These are phyloP conservation scores for Moelleriella libera DNA, from an alignment of 2,329 filamentous ascomycete genomes.

Conservation along the genomic window DNA sequence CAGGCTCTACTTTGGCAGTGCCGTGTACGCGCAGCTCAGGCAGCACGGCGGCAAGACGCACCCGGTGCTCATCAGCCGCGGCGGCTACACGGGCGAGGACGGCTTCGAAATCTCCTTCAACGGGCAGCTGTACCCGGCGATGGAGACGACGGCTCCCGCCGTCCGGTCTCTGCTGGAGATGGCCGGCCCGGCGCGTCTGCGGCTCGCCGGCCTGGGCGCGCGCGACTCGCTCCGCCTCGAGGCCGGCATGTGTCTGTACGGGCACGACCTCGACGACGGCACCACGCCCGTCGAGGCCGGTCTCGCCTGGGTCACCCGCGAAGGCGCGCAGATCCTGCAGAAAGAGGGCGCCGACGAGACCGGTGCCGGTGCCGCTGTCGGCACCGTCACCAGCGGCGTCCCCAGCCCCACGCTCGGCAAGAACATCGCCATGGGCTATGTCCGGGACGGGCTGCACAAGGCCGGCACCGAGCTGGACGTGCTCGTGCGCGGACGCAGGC, in stretches of 20 bases:
- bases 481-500: slow-evolving; percentile 60
- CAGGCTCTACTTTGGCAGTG: slow-evolving; percentile 70
- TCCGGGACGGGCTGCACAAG: slow-evolving; percentile 72
- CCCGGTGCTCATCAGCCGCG: slow-evolving; percentile 57
- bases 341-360: no score
- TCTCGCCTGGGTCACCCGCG: slow-evolving; percentile 68
- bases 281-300: slow-evolving; percentile 44
- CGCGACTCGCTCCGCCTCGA: slow-evolving; percentile 87
- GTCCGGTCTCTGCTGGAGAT: slow-evolving; percentile 55
- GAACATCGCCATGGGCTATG: slow-evolving; percentile 94
- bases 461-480: slow-evolving; percentile 69
- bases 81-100: slow-evolving; percentile 94
- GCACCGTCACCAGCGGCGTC: slow-evolving; percentile 75
- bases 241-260: slow-evolving; percentile 98
- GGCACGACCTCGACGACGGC: slow-evolving; percentile 85
- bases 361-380: no score
- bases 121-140: slow-evolving; percentile 23
- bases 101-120: slow-evolving; percentile 88
- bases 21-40: slow-evolving; percentile 49
- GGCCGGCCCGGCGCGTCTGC: slow-evolving; percentile 47
- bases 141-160: slow-evolving; percentile 32
- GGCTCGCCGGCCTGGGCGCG: slow-evolving; percentile 77
- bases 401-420: slow-evolving; percentile 74
- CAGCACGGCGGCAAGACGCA: slow-evolving; percentile 31
- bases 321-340: slow-evolving; percentile 67